These are phyloP conservation scores for Rhynchospora tenuis DNA, from an alignment of 176 grass and related monocot genomes.

Conservation along the genomic window DNA sequence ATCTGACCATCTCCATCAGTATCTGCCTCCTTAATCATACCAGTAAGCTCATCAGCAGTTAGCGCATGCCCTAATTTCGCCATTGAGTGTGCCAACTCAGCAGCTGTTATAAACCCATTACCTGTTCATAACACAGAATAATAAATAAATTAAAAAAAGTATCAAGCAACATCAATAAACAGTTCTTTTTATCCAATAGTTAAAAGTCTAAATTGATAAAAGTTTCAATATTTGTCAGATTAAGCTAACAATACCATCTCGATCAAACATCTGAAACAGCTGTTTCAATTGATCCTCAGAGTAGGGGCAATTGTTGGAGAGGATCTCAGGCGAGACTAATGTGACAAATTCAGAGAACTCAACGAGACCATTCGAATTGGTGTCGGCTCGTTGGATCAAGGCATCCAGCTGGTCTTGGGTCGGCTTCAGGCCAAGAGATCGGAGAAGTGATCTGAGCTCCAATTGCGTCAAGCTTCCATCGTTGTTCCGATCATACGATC, in stretches of 20 bases:
- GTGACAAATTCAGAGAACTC: constrained; percentile 95
- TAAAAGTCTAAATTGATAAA: neutral
- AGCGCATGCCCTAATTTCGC: constrained; percentile 77
- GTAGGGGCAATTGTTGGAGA: constrained; percentile 59
- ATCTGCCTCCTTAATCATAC: constrained; percentile 97
- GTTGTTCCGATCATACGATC: constrained; percentile 82
- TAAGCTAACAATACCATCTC: constrained; percentile 37
- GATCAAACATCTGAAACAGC: constrained; percentile 74
- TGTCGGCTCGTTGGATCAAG: constrained; percentile 69
- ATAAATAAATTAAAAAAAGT: neutral
- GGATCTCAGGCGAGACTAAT: constrained; percentile 64
- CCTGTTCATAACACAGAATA: neutral
- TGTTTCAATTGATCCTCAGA: constrained; percentile 69
- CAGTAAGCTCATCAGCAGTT: constrained; percentile 81
- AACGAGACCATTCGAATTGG: constrained; percentile 76
- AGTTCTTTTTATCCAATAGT: neutral
- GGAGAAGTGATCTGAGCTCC: constrained; percentile 79
- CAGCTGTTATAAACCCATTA: constrained; percentile 93
- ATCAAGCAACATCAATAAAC: neutral
- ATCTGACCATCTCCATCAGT: constrained; percentile 79
- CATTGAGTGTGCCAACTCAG: constrained; percentile 96
- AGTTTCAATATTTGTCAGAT: neutral
- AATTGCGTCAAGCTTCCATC: constrained; percentile 88
- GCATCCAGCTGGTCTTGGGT: constrained; percentile 56
- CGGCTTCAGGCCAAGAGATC: constrained; percentile 72